Conservation (phyloP, 1,284 basidiomycete genomes). For the Leucoagaricus sp. region DNA sequence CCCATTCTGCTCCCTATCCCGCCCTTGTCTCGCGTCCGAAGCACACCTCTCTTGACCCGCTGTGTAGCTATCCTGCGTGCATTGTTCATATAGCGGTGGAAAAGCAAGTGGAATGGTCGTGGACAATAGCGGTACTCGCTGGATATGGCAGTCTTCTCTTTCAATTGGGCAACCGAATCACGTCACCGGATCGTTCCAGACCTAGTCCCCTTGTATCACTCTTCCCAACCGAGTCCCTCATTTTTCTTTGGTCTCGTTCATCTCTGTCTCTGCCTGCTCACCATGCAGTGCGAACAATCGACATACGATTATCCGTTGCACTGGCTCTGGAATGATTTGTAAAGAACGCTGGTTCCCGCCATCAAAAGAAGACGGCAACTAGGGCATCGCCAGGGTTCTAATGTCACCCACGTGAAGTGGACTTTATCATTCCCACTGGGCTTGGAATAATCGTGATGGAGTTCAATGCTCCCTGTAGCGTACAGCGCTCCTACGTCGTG, state of each 20-base stretch:
- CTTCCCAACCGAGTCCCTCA: background rate
- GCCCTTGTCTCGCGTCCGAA: conserved; percentile 6
- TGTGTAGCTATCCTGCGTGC: background rate
- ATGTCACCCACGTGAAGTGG: conserved; percentile 12
- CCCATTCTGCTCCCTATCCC: conserved; percentile 8
- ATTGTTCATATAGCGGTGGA: background rate
- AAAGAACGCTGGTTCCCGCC: conserved; percentile 5
- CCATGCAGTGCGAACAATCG: background rate
- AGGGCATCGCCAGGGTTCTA: conserved; percentile 13
- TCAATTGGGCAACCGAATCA: conserved; percentile 34
- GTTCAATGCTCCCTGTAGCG: background rate
- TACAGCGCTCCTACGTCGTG: background rate
- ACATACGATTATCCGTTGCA: too few species aligned
- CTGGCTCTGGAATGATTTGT: too few species aligned
- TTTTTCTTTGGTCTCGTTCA: background rate
- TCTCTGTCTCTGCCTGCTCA: background rate
- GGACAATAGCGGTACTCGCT: conserved; percentile 19
- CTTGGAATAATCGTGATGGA: background rate
- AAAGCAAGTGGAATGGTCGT: background rate
- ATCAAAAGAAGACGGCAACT: conserved; percentile 16
- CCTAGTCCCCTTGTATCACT: conserved; percentile 7
- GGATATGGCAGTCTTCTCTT: conserved; percentile 28
- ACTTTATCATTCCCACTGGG: conserved; percentile 6
- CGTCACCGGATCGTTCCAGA: conserved; percentile 30
- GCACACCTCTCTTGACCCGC: conserved; percentile 1